Evolutionary conservation across 495 filamentous ascomycete species (phyloP).

Genomic region (Penicillium goetzii): DNA sequence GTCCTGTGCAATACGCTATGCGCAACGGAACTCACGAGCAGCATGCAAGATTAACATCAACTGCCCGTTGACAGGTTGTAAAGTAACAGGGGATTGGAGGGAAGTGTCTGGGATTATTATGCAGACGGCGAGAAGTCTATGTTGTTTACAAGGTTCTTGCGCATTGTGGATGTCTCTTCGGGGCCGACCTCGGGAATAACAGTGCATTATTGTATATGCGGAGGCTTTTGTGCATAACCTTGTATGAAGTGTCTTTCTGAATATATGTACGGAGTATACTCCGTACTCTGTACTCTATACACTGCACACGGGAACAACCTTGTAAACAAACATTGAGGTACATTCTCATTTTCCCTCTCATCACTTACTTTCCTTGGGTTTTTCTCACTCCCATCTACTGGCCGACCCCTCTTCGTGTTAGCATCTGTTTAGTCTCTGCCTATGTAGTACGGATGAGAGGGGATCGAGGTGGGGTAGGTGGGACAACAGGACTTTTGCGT

Average conservation of each 20-base stretch:
- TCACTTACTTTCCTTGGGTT: background rate
- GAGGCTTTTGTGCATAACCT: background rate
- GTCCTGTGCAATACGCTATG: background rate
- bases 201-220: background rate
- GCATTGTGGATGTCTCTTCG: background rate
- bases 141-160: background rate
- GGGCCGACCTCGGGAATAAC: background rate
- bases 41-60: background rate
- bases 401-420: background rate
- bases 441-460: background rate
- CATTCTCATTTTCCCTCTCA: background rate
- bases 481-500: constrained; percentile 20
- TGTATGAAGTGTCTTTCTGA: background rate
- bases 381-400: background rate
- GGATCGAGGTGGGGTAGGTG: constrained; percentile 5
- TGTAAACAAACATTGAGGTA: background rate
- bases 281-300: no score
- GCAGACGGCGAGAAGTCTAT: background rate
- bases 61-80: background rate
- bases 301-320: background rate
- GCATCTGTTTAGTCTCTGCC: background rate
- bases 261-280: background rate
- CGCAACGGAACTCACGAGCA: background rate
- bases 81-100: background rate
- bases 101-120: background rate